Base-by-base conservation (phyloP, 1,284 basidiomycete genomes). In the Cryptococcus maquisensis region DNA sequence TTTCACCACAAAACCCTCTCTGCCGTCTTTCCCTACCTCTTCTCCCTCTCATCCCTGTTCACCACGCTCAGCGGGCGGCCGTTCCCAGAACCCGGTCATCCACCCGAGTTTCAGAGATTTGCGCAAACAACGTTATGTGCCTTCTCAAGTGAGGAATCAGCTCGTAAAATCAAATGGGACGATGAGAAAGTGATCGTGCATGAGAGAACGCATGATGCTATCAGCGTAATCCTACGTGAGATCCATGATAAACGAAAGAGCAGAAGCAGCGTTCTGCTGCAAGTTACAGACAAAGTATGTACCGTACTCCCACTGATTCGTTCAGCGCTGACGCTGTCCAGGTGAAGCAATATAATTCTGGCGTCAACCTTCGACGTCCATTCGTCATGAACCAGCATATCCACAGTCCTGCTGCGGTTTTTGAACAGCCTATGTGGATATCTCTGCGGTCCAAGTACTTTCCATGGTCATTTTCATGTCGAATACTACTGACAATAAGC, bases 1-100 rank as follows among this genome's bases (percentile, higher is more conserved):
- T 23, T 23, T 32, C 26, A 56, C 21, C 73, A 75, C 62, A 73
- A 73, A 53, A 74, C 68, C 3, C 63, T 72, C 4, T 72, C 69
- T 10, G 66, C 66, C 1, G 75, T 68, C 54, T 73, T 68, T 54
- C 50, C 65, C 16, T 49, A 38, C 1, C 47, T 73, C 9, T 41
- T 56, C 37, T 63, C 60, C 0, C 63, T 73, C 9, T 47, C 49
- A 15, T 43, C 43, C 13, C 56, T 60, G 44, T 52, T 70, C 10
- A 15, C 39, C 8, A 2, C 16, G 37, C 28, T 54, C 16, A 20
- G 42, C 23, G 24, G 47, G 59, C 18, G 16, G 24, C 18, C 35
- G n/a, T 37, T 63, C 2, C 28, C 48, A 9, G 59, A 57, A 41
- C 21, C 54, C 40, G 57, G 38, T 16, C 69, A 74, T 52, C 51